Base-by-base conservation (phyloP, 345 rosid genomes). In the Rhizophora apiculata region DNA sequence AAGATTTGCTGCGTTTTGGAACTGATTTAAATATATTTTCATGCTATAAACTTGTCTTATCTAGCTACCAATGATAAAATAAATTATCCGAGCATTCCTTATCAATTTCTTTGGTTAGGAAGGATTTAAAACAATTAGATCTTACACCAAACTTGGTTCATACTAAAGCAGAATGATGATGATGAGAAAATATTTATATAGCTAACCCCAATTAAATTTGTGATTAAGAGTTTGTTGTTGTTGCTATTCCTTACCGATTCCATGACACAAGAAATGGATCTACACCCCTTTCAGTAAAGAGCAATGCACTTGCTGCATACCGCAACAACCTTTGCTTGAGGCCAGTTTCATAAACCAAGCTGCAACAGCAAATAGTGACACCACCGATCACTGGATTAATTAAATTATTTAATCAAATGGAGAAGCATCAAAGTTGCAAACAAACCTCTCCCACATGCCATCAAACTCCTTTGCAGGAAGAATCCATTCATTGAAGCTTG, bases 391-490 rank as follows among this genome's bases (percentile, higher is more conserved):
- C 7, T 39, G 19, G 30, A 67, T 43, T 58, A 63, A 66, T 7
- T 4, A 34, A 60, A 57, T 32, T 59, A 63, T 24, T 10, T 56
- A 74, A 43, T 27, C 53, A 29, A 21, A 60, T 13, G 6, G 73
- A 49, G 30, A 68, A 57, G 16, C 68, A 31, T 6, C 30, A 36
- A 46, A 67, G 61, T 31, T 54, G 21, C 55, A 74, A 43, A 79
- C 79, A 79, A 54, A 95, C 99, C 99, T 95, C 80, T 95, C 98
- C 98, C 99, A 95, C 94, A 95, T 80, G 81, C 99, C 98, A 82
- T 95, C 96, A 79, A 92, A 95, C 79, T 95, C 99, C 81, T 82
- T 88, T 18, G 97, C 98, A 26, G 99, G 99, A 68, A 95, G 86
- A 74, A 89, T 87, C 99, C 99, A 95, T 78, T 92, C 99, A 62